Conservation (phyloP, 2,329 filamentous ascomycete species). For the Dothideomycetes sp. region DNA sequence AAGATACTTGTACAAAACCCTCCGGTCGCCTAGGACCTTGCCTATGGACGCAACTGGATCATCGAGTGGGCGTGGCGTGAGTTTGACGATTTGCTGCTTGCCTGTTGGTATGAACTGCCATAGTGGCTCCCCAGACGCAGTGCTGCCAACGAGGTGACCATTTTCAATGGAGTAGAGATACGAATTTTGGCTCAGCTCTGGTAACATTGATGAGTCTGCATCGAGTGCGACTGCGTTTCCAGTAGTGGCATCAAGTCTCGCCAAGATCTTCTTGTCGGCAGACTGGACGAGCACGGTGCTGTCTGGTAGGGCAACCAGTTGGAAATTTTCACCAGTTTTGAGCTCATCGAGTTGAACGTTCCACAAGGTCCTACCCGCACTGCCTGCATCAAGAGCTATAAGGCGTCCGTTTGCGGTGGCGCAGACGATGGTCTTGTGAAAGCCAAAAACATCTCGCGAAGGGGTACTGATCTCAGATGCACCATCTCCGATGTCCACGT, state of each 20-base stretch:
- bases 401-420: slow-evolving; percentile 71
- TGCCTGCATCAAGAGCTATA: slow-evolving; percentile 67
- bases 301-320: slow-evolving; percentile 8
- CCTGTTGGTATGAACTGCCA: slow-evolving; percentile 65
- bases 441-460: slow-evolving; percentile 61
- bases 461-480: slow-evolving; percentile 6
- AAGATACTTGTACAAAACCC: slow-evolving; percentile 95
- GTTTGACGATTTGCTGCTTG: slow-evolving; percentile 56
- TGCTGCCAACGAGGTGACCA: slow-evolving; percentile 16
- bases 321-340: slow-evolving; percentile 3
- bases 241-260: slow-evolving; percentile 19
- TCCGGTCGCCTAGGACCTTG: slow-evolving; percentile 79
- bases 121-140: slow-evolving; percentile 10
- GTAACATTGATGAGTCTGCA: background rate
- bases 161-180: slow-evolving; percentile 17
- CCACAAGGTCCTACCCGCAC: slow-evolving; percentile 67
- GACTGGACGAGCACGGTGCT: slow-evolving; percentile 4
- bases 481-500: slow-evolving; percentile 24
- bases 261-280: background rate
- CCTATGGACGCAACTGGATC: slow-evolving; percentile 93
- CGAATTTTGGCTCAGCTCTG: background rate
- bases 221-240: slow-evolving; percentile 13
- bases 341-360: slow-evolving; percentile 42
- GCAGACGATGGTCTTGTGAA: slow-evolving; percentile 73
- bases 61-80: slow-evolving; percentile 59